Base-by-base conservation (phyloP, 805 yeast genomes). In the Kodamaea hsintzibuensis region DNA sequence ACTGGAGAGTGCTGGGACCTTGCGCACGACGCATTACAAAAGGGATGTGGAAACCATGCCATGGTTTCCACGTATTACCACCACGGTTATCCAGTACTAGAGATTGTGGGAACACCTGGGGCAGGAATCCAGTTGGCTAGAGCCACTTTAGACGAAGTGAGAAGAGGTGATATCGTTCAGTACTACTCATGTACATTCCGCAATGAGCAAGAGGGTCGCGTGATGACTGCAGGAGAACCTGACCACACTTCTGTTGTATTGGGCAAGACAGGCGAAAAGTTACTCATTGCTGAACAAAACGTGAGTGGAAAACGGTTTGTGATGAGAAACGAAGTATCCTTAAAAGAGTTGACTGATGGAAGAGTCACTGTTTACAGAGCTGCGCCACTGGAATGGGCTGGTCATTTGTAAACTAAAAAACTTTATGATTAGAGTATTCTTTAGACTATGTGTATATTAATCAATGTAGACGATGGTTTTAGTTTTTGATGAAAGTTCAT, bases 1-100 rank as follows among this genome's bases (percentile, higher is more conserved):
- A 64, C 75, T 40, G 87, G 87, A 6, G 86, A 82, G 59, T 82
- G 87, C 58, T 82, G 86, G 86, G 83, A 83, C 35, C 72, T 82
- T 54, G 86, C 85, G 0, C 78, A 73, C 50, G 81, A 80, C 48
- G 84, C 86, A 0, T 66, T 82, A 42, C 63, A 69, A 48, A 77
- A 79, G 55, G 82, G 83, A 0, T 82, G 86, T 61, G 86, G 86
- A 0, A 79, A 75, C 27, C 82, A 81, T 61, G 85, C 86, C 0
- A 81, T 82, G 64, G 78, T 81, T 2, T 77, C 82, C 13, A 67
- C 73, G 13, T 80, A 80, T 14, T 60, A 64, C 12, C 71, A 65
- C 18, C 86, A 82, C 59, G 86, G 86, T 1, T 74, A 50, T 49
- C 78, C 78, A 1, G 68, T 74, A 37, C 60, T 74, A 38, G 62